Evolutionary conservation across 164 flowering plant genomes (phyloP).

Genomic region (Macadamia tetraphylla): DNA sequence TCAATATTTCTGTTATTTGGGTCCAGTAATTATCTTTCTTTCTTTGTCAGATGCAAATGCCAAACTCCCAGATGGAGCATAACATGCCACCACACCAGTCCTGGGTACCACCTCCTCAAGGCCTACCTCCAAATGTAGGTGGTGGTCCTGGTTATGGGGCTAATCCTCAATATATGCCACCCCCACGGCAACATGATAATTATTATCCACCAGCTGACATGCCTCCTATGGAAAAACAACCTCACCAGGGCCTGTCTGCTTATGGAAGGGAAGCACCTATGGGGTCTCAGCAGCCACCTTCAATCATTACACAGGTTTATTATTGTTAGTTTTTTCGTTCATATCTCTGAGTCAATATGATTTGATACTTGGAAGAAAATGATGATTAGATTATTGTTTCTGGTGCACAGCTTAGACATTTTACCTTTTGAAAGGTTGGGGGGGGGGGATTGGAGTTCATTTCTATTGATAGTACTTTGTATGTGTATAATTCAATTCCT

Average conservation of each 20-base stretch:
- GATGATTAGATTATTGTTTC: too few species aligned
- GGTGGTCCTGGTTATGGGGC: slow-evolving; percentile 62
- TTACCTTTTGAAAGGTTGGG: too few species aligned
- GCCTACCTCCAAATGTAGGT: slow-evolving; percentile 48
- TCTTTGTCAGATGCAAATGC: slow-evolving; percentile 60
- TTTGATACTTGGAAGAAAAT: too few species aligned
- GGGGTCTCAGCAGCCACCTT: slow-evolving; percentile 48
- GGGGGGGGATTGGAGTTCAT: too few species aligned
- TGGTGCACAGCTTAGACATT: too few species aligned
- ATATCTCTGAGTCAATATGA: too few species aligned
- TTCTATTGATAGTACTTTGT: background rate
- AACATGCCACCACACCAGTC: slow-evolving; percentile 61
- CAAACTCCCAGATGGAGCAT: slow-evolving; percentile 57
- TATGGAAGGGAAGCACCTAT: slow-evolving; percentile 76
- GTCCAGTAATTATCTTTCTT: background rate
- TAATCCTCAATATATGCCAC: slow-evolving; percentile 72
- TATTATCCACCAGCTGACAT: slow-evolving; percentile 70
- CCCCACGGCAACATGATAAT: slow-evolving; percentile 67
- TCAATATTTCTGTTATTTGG: background rate
- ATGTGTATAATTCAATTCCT: background rate
- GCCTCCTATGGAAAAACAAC: slow-evolving; percentile 72
- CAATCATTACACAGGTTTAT: slow-evolving; percentile 65
- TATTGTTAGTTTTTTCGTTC: background rate
- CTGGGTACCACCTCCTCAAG: slow-evolving; percentile 80
- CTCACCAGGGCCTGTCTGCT: slow-evolving; percentile 62